Base-by-base conservation (phyloP, 345 rosid species). In the Eucalyptus decipiens region DNA sequence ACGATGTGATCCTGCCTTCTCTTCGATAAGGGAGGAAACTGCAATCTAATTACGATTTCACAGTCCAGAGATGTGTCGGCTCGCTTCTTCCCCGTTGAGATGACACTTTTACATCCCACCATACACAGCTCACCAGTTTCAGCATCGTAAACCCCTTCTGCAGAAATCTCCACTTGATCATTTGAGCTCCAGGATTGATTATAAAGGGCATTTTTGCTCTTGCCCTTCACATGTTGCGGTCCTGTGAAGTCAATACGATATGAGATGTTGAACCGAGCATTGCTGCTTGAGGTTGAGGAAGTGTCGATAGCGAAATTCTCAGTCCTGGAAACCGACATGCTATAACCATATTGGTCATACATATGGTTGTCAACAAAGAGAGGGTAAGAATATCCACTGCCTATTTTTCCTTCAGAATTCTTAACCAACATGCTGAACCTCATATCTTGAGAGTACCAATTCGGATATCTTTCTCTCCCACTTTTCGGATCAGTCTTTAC, bases 91-190 rank as follows among this genome's bases (percentile, higher is more conserved):
- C 87, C 52, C 1, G 32, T 86, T 40, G 87, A 47, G 54, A 54
- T 88, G 30, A 87, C 45, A 67, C 87, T 87, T 49, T 91, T 89
- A 86, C 97, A 95, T 26, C 96, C 97, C 62, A 94, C 88, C 97
- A 95, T 92, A 87, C 96, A 93, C 34, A 95, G 89, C 7, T 65
- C 48, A 34, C 96, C 95, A 5, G 91, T 94, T 42, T 90, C 49
- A 7, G 91, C 76, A 92, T 94, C 93, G 88, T 95, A 94, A 60
- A 88, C 72, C 58, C 97, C 96, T 87, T 94, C 96, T 26, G 95
- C 95, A 69, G 92, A 89, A 80, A 94, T 92, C 65, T 88, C 87
- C 58, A 89, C 69, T 11, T 42, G 40, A 14, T 80, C 86, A 48
- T 88, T 54, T 15, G 90, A 87, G 48, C 28, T 54, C 62, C 42